These are phyloP conservation scores for Exophiala mesophila DNA, from an alignment of 2,329 filamentous ascomycete genomes.

Conservation along the genomic window DNA sequence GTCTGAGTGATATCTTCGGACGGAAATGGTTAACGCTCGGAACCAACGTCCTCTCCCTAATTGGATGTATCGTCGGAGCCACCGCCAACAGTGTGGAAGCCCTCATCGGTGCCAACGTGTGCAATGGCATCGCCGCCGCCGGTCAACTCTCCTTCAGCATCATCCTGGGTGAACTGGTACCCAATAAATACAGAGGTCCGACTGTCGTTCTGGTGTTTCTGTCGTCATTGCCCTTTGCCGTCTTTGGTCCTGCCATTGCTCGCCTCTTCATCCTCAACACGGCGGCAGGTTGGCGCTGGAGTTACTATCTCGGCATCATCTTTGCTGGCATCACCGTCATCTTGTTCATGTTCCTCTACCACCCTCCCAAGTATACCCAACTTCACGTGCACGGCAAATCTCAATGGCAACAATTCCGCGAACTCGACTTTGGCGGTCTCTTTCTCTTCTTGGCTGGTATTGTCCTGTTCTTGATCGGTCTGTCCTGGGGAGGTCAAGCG, in stretches of 20 bases:
- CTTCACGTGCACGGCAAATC: conserved; percentile 33
- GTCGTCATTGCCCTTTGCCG: conserved; percentile 31
- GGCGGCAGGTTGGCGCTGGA: conserved; percentile 44
- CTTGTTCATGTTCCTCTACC: conserved; percentile 44
- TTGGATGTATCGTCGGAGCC: conserved; percentile 36
- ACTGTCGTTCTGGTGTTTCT: conserved; percentile 33
- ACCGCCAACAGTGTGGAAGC: conserved; percentile 33
- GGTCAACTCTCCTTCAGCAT: conserved; percentile 37
- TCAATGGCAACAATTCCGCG: conserved; percentile 35
- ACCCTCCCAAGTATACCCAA: conserved; percentile 44
- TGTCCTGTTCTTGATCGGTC: conserved; percentile 40
- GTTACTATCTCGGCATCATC: conserved; percentile 47
- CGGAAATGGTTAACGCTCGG: conserved; percentile 33
- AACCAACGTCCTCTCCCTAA: conserved; percentile 30
- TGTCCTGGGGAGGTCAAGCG: conserved; percentile 38
- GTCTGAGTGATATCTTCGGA: conserved; percentile 34
- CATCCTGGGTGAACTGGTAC: conserved; percentile 37
- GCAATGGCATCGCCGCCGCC: conserved; percentile 35
- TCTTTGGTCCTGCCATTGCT: conserved; percentile 44
- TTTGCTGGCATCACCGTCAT: conserved; percentile 37
- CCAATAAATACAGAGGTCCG: conserved; percentile 34
- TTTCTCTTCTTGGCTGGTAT: conserved; percentile 39
- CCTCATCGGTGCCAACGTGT: conserved; percentile 35
- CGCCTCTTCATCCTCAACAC: conserved; percentile 42
- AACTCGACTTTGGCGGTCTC: conserved; percentile 45